phyloP scores from a whole-genome alignment of 225 moss, liverwort and hornwort genomes.

The Rhytidiadelphus loreus region DNA sequence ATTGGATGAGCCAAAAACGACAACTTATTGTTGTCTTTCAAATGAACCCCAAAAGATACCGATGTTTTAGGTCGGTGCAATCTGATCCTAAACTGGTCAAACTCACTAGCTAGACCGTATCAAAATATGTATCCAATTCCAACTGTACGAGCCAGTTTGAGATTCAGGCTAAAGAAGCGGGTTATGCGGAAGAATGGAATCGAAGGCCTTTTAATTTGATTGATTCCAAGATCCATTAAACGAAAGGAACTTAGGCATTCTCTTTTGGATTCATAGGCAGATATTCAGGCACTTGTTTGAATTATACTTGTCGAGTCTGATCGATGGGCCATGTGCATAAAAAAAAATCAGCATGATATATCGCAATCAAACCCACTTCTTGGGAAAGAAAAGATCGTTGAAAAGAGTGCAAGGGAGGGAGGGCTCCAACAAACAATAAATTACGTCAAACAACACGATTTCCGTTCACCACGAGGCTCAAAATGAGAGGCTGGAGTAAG shows the following conservation, averaged over 20 bases:
- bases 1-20: too few relatives aligned
- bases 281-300: background rate
- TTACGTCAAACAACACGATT: background rate
- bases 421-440: background rate
- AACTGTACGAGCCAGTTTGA: background rate
- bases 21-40: too few relatives aligned
- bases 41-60: background rate
- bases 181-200: background rate
- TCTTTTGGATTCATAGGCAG: background rate
- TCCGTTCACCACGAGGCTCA: background rate
- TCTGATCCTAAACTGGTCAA: background rate
- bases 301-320: background rate
- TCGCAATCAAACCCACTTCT: background rate
- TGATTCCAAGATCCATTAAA: background rate
- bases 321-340: background rate
- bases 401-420: background rate
- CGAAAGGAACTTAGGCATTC: background rate
- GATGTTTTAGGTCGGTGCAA: background rate
- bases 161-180: background rate
- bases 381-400: background rate
- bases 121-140: background rate
- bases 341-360: background rate
- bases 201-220: background rate
- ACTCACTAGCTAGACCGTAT: background rate
- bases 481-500: background rate